phyloP scores from a whole-genome alignment of 495 filamentous ascomycete species.

The Penicillium ochrochloron region DNA sequence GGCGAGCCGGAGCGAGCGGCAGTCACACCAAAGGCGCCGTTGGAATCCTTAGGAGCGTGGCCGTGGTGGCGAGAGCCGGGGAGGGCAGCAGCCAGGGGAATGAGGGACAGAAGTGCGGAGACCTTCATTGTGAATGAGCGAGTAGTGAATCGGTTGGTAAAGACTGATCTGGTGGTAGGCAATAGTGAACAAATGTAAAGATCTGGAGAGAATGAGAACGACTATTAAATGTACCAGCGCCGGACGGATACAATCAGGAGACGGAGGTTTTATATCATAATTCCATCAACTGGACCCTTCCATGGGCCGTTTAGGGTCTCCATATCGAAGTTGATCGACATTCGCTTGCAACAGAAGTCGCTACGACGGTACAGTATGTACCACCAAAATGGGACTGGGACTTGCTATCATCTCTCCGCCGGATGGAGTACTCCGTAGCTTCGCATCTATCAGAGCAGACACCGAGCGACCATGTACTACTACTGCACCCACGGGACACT shows the following conservation, averaged over 20 bases:
- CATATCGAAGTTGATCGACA: slow-evolving; percentile 18
- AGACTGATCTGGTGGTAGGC: neutral
- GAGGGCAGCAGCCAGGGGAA: slow-evolving; percentile 32
- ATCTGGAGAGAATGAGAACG: neutral
- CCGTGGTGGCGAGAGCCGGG: slow-evolving; percentile 16
- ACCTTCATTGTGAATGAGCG: slow-evolving; percentile 34
- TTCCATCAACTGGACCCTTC: slow-evolving; percentile 8
- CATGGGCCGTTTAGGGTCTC: slow-evolving; percentile 14
- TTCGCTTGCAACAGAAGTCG: neutral
- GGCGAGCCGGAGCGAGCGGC: slow-evolving; percentile 41
- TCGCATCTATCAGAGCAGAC: neutral
- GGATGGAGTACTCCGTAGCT: neutral
- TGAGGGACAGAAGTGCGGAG: slow-evolving; percentile 31
- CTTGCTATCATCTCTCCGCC: slow-evolving; percentile 19
- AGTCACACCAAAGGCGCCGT: slow-evolving; percentile 32
- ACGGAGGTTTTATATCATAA: slow-evolving; percentile 10
- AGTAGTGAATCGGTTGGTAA: neutral
- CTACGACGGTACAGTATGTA: slow-evolving; percentile 17
- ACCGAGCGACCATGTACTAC: neutral
- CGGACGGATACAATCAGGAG: neutral
- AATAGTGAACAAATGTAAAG: neutral
- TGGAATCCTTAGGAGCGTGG: slow-evolving; percentile 13
- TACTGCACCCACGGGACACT: neutral
- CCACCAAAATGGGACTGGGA: slow-evolving; percentile 5
- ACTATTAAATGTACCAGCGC: slow-evolving; percentile 6